Evolutionary conservation across 2,329 filamentous ascomycete species (phyloP).

Genomic region (Bipolaris sorokiniana): DNA sequence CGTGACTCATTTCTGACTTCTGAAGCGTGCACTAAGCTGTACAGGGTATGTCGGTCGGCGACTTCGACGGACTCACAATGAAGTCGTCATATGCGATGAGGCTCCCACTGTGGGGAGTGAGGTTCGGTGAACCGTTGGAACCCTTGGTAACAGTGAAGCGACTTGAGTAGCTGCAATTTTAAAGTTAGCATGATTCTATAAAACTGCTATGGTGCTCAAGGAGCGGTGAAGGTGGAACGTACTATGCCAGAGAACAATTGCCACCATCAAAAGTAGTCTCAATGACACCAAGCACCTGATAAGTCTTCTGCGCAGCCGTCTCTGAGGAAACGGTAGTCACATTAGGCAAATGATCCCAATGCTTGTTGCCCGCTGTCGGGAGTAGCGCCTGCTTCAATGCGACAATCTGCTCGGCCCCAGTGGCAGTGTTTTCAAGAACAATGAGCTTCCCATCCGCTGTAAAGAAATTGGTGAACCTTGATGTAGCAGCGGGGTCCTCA

Average conservation of each 20-base stretch:
- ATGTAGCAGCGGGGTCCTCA: constrained; percentile 6
- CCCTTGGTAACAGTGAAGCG: constrained; percentile 8
- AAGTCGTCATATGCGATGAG: constrained; percentile 8
- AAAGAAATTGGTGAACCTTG: constrained; percentile 10
- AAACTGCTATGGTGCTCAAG: background rate
- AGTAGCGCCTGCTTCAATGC: constrained; percentile 7
- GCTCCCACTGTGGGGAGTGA: constrained; percentile 4
- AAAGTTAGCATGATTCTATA: background rate
- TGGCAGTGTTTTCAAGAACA: constrained; percentile 2
- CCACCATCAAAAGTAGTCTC: constrained; percentile 7
- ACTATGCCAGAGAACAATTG: constrained; percentile 13
- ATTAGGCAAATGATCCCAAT: constrained; percentile 7
- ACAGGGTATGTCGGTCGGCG: constrained; percentile 9
- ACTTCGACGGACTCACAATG: background rate
- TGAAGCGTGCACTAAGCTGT: background rate
- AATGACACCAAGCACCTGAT: constrained; percentile 11
- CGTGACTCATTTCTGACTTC: background rate
- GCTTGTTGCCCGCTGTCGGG: constrained; percentile 6
- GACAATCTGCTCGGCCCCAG: constrained; percentile 3
- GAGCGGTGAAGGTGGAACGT: background rate
- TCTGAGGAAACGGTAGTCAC: constrained; percentile 7
- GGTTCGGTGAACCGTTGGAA: background rate
- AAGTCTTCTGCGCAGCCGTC: constrained; percentile 1
- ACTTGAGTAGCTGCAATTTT: constrained; percentile 5
- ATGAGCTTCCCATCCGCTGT: constrained; percentile 4